Conservation (phyloP, 805 yeast genomes). For the Zygosaccharomyces kombuchaensis region DNA sequence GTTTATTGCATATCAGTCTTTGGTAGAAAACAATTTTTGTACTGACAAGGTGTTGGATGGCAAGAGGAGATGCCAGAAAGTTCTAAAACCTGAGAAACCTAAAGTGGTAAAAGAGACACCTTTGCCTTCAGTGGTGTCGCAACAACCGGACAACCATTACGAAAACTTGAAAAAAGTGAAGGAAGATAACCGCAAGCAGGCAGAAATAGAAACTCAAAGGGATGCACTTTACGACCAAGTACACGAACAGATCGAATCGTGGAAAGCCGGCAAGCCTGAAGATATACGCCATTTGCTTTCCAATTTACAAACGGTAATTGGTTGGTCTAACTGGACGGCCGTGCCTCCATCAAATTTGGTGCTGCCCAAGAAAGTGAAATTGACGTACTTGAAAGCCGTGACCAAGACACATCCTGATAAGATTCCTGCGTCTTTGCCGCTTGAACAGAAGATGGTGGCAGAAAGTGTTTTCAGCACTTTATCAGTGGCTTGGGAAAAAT, state of each 20-base stretch:
- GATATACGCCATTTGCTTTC: slow-evolving; percentile 75
- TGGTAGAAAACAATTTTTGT: slow-evolving; percentile 65
- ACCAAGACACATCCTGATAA: slow-evolving; percentile 90
- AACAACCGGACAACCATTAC: slow-evolving; percentile 1
- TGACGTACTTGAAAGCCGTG: slow-evolving; percentile 83
- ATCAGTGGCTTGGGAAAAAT: slow-evolving; percentile 86
- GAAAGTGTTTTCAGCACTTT: slow-evolving; percentile 79
- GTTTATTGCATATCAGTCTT: slow-evolving; percentile 51
- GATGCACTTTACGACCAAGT: slow-evolving; percentile 61
- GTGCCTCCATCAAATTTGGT: slow-evolving; percentile 73
- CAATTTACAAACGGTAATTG: slow-evolving; percentile 60
- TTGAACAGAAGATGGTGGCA: slow-evolving; percentile 77
- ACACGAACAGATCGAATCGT: slow-evolving; percentile 46
- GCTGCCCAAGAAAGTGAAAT: slow-evolving; percentile 82
- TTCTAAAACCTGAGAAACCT: slow-evolving; percentile 48
- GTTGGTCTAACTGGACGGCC: slow-evolving; percentile 67
- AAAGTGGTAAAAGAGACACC: slow-evolving; percentile 7
- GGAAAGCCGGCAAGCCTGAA: slow-evolving; percentile 76
- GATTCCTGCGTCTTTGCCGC: slow-evolving; percentile 46
- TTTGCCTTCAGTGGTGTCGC: neutral
- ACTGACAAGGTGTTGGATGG: slow-evolving; percentile 70
- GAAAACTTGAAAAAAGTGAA: slow-evolving; percentile 51
- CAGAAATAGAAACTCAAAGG: slow-evolving; percentile 51
- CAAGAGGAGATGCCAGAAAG: slow-evolving; percentile 67
- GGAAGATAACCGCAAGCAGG: slow-evolving; percentile 43